phyloP scores from a whole-genome alignment of 2,329 filamentous ascomycete genomes.

The Phyllosticta citriasiana region DNA sequence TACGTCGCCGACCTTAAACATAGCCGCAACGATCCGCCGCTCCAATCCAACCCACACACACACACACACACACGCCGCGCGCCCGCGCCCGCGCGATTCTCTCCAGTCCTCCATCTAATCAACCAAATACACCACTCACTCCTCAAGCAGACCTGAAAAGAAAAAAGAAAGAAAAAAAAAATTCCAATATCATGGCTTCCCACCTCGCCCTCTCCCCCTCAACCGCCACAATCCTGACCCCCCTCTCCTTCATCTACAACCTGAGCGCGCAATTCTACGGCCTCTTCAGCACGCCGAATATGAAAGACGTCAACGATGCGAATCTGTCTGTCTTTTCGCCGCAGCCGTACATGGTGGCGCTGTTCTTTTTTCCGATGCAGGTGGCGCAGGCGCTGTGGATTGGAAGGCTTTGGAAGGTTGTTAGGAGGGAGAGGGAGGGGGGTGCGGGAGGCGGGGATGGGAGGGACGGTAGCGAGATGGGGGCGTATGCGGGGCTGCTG shows the following conservation, averaged over 20 bases:
- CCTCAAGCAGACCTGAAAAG: too few relatives aligned
- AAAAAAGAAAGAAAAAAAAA: conserved; percentile 6
- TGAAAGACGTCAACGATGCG: conserved; percentile 49
- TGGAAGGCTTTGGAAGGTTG: conserved; percentile 43
- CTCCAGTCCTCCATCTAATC: not conserved
- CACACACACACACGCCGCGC: too few relatives aligned
- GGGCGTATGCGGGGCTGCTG: conserved; percentile 47
- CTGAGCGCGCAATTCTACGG: conserved; percentile 52
- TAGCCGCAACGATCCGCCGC: too few relatives aligned
- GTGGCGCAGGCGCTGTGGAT: conserved; percentile 49
- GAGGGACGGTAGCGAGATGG: conserved; percentile 38
- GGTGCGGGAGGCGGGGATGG: not conserved
- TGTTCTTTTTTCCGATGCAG: conserved; percentile 53
- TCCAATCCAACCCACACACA: too few relatives aligned
- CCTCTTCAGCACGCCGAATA: conserved; percentile 46
- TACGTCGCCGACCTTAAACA: too few relatives aligned
- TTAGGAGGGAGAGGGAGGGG: conserved; percentile 27
- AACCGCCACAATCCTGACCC: conserved; percentile 45
- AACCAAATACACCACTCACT: not conserved
- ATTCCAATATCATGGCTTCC: conserved; percentile 37
- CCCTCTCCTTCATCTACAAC: conserved; percentile 45
- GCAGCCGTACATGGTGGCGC: conserved; percentile 49
- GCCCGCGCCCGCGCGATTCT: too few relatives aligned
- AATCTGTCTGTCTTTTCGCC: conserved; percentile 51
- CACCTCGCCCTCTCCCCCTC: conserved; percentile 22